These are phyloP conservation scores for Eragrostis tef DNA, from an alignment of 202 grass and related monocot genomes.

Conservation along the genomic window DNA sequence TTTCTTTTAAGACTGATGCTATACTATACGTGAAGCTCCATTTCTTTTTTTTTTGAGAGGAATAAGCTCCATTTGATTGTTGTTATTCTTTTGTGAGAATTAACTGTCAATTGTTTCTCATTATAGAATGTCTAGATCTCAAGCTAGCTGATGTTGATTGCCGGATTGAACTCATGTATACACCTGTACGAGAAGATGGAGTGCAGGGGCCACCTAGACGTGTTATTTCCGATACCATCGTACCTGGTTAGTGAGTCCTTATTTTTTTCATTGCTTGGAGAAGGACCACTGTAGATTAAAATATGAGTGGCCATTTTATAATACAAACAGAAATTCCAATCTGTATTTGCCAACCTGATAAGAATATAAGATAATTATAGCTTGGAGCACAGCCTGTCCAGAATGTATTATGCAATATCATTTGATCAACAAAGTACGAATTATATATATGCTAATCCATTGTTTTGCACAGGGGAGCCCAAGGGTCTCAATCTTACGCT, in stretches of 20 bases:
- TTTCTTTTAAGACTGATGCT: conserved; percentile 37
- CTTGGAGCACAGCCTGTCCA: conserved; percentile 5
- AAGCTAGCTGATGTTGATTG: conserved; percentile 68
- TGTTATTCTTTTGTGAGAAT: conserved; percentile 24
- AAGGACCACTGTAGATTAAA: neutral
- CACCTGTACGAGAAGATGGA: conserved; percentile 80
- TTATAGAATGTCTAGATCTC: conserved; percentile 81
- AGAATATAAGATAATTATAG: conserved; percentile 30
- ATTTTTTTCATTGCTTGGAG: conserved; percentile 8
- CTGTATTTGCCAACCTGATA: conserved; percentile 27
- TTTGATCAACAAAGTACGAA: neutral
- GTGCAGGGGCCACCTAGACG: conserved; percentile 64
- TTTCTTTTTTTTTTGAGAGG: no score
- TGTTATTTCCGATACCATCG: conserved; percentile 68
- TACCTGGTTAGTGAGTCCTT: conserved; percentile 70
- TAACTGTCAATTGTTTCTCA: conserved; percentile 42
- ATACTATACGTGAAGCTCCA: conserved; percentile 25
- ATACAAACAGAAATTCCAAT: conserved; percentile 15
- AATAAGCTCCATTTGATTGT: neutral
- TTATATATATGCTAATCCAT: conserved; percentile 28
- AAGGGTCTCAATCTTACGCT: conserved; percentile 72
- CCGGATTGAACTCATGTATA: conserved; percentile 72
- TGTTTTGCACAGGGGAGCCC: conserved; percentile 70
- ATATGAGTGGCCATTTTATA: conserved; percentile 1
- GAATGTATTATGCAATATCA: conserved; percentile 32